phyloP scores from a whole-genome alignment of 2,329 filamentous ascomycete species.

The Achaetomium macrosporum region DNA sequence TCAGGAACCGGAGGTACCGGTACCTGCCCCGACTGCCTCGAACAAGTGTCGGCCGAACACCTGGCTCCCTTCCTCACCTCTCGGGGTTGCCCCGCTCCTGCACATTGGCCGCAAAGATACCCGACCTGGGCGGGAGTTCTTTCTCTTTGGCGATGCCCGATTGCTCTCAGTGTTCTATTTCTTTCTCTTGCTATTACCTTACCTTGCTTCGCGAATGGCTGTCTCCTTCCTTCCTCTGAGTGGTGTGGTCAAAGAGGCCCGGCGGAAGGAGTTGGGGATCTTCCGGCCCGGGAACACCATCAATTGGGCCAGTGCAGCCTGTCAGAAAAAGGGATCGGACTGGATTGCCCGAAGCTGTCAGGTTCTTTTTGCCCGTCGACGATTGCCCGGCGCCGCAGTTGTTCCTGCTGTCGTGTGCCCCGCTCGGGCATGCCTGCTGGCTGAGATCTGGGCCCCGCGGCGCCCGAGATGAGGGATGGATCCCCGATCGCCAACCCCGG shows the following conservation, averaged over 20 bases:
- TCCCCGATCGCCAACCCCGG: background rate
- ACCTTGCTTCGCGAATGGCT: background rate
- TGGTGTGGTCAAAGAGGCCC: background rate
- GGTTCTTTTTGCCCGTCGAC: background rate
- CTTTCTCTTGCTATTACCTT: background rate
- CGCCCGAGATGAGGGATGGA: slow-evolving; percentile 1
- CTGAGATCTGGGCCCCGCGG: slow-evolving; percentile 4
- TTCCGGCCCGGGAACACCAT: slow-evolving; percentile 10
- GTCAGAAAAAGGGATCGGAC: background rate
- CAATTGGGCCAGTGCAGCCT: background rate
- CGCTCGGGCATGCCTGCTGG: background rate
- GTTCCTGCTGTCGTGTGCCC: background rate
- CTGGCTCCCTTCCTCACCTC: slow-evolving; percentile 3
- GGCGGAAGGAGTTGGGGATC: slow-evolving; percentile 19
- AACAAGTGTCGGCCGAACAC: background rate
- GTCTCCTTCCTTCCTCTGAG: background rate
- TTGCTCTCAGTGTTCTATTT: background rate
- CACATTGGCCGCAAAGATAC: slow-evolving; percentile 14
- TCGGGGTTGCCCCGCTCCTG: slow-evolving; percentile 10
- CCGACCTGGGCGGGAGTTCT: slow-evolving; percentile 6
- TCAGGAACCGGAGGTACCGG: slow-evolving; percentile 27
- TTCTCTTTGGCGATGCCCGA: slow-evolving; percentile 5
- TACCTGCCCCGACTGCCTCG: slow-evolving; percentile 21
- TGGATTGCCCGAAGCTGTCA: background rate
- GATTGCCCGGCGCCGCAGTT: background rate